Conservation (phyloP, 139 green algal species). For the Chlamydomonas urium region DNA sequence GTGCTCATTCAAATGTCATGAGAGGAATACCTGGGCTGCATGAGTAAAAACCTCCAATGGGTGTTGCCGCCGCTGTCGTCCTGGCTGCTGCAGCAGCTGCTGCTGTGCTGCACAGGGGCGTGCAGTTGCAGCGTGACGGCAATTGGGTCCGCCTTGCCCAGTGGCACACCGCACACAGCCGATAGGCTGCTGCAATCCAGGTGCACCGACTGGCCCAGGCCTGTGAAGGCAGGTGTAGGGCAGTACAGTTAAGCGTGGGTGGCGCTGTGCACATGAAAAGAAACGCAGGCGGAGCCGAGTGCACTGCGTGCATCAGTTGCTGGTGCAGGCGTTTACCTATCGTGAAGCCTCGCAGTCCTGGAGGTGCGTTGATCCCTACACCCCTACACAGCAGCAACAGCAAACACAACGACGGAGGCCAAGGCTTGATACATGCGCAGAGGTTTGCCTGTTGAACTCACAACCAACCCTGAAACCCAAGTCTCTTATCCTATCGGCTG, state of each 20-base stretch:
- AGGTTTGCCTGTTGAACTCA: too few relatives aligned
- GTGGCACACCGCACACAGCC: neutral
- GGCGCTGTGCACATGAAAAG: neutral
- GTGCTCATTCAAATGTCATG: too few relatives aligned
- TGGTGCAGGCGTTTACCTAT: constrained; percentile 34
- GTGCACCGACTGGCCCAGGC: neutral
- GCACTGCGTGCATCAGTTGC: neutral
- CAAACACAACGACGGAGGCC: too few relatives aligned
- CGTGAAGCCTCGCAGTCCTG: constrained; percentile 54
- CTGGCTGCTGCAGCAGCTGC: neutral
- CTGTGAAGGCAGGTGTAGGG: neutral
- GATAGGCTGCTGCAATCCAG: neutral
- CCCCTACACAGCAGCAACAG: too few relatives aligned
- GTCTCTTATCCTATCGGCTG: too few relatives aligned
- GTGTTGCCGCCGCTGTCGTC: neutral
- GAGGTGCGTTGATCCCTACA: constrained; percentile 47
- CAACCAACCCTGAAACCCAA: too few relatives aligned
- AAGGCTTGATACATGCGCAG: too few relatives aligned
- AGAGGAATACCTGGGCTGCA: too few relatives aligned
- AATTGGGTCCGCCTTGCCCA: neutral
- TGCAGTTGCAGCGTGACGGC: neutral
- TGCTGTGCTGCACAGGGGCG: neutral
- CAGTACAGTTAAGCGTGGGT: neutral
- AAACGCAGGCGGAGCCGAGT: neutral
- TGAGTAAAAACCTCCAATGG: neutral